Base-by-base conservation (phyloP, 192 early-diverging fungal species). In the Backusella circina region DNA sequence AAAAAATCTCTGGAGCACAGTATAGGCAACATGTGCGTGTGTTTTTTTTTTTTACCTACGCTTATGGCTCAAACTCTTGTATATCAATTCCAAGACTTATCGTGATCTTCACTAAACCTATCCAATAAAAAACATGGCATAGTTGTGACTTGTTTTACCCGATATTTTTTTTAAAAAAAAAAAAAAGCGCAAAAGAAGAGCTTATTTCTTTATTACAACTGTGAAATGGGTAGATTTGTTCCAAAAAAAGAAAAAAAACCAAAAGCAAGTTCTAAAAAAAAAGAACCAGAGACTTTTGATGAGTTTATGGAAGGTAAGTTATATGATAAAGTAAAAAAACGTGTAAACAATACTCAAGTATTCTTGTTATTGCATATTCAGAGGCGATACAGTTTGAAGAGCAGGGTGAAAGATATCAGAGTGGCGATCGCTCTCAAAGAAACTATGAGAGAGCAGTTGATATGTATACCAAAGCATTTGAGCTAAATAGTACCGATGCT, bases 361-460 rank as follows among this genome's bases (percentile, higher is more conserved):
- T 10, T 50, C 10, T 26, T 16, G 35, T 47, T 32, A 50, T 23
- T 35, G 16, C 16, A 15, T 47, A 47, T 21, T 23, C 64, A 88
- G 87, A 86, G 78, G 87, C 83, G 35, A 82, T 88, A 26, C 81
- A 80, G 72, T 74, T 81, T 23, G 87, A 88, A 54, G 87, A 88
- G 38, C 84, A 87, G 79, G 93, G 92, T 10, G 91, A 94, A 74
- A 82, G 91, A 39, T 93, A 93, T 84, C 84, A 54, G 1, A 84
- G 83, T 51, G 91, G 91, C 2, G 88, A 87, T 23, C 93, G 93
- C 75, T 88, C 92, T 2, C 67, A 85, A 30, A 79, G 90, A 2
- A 90, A 87, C 64, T 94, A 92, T 70, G 89, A 91, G 72, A 84
- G 80, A 50, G 88, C 92, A 35, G 79, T 81, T 21, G 89, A 91